phyloP scores from a whole-genome alignment of 257 asterid genomes.

The Solanum pennellii region DNA sequence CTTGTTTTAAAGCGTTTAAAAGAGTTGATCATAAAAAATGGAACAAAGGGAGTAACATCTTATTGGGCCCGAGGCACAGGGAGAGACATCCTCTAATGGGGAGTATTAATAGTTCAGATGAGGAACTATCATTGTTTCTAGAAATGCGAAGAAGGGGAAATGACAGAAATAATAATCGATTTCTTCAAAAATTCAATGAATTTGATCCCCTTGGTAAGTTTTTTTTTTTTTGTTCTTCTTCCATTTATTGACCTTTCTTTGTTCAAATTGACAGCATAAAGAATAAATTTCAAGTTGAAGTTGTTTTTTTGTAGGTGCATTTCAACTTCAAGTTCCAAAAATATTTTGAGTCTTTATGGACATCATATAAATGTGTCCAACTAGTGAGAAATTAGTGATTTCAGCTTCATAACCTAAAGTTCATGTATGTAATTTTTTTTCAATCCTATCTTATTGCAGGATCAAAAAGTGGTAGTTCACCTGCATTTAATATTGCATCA shows the following conservation, averaged over 20 bases:
- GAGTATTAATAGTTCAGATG: slow-evolving; percentile 58
- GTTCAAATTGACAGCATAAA: not conserved
- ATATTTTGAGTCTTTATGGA: not conserved
- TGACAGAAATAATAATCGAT: slow-evolving; percentile 52
- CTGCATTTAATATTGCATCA: slow-evolving; percentile 44
- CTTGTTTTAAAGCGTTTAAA: no score
- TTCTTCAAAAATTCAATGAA: slow-evolving; percentile 62
- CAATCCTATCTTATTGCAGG: slow-evolving; percentile 38
- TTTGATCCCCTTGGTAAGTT: slow-evolving; percentile 68
- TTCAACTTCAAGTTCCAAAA: not conserved
- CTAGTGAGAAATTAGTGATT: not conserved
- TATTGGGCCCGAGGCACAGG: slow-evolving; percentile 5
- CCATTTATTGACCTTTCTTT: not conserved
- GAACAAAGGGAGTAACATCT: no score
- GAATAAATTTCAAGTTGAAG: not conserved
- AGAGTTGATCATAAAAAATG: no score
- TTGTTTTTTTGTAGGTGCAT: not conserved
- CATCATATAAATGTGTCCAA: not conserved
- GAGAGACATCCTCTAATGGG: slow-evolving; percentile 19
- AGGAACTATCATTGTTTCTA: slow-evolving; percentile 75
- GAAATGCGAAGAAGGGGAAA: slow-evolving; percentile 90
- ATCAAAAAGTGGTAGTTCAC: slow-evolving; percentile 47
- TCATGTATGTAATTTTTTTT: not conserved
- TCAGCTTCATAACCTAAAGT: not conserved
- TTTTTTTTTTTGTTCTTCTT: not conserved